Percentiles rank a stretch among this genome's conserved stretches.
phyloP scores from a whole-genome alignment of 371 early-diverging fungal species.

The Smittium culicis region DNA sequence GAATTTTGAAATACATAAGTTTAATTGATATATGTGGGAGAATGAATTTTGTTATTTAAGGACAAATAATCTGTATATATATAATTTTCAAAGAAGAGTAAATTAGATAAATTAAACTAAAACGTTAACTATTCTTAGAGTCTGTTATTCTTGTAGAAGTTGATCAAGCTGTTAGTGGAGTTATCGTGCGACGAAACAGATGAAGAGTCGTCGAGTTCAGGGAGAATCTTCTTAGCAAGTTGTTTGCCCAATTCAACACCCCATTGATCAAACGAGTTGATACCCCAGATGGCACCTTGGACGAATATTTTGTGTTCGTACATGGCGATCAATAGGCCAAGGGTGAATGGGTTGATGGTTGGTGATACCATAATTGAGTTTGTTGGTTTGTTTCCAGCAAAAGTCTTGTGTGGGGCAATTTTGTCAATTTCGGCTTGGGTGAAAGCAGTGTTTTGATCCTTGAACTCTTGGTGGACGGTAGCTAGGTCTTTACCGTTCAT shows the following conservation, averaged over 20 bases:
- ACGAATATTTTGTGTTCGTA: conserved; percentile 99
- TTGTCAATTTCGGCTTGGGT: conserved; percentile 44
- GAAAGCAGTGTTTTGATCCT: no score
- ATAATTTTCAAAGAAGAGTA: no score
- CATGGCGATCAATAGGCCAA: conserved; percentile 89
- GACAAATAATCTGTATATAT: no score
- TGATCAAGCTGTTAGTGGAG: conserved; percentile 87
- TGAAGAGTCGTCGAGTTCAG: conserved; percentile 47
- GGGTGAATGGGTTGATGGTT: conserved; percentile 76
- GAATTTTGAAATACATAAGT: no score
- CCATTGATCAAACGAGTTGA: conserved; percentile 97
- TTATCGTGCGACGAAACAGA: conserved; percentile 64
- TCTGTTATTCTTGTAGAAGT: conserved; percentile 57
- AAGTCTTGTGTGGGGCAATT: conserved; percentile 73
- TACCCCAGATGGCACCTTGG: conserved; percentile 94
- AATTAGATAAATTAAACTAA: no score
- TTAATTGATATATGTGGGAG: no score
- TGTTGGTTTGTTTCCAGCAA: conserved; percentile 94
- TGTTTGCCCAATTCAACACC: conserved; percentile 99
- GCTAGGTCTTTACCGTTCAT: conserved; percentile 81
- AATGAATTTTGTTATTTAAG: no score
- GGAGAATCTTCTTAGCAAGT: conserved; percentile 89
- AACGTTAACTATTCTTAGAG: no score
- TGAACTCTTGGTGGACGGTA: conserved; percentile 53
- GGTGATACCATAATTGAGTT: conserved; percentile 89